Evolutionary conservation across 352 stramenopile genomes (phyloP).

Genomic region (Globisporangium heterothallicum): DNA sequence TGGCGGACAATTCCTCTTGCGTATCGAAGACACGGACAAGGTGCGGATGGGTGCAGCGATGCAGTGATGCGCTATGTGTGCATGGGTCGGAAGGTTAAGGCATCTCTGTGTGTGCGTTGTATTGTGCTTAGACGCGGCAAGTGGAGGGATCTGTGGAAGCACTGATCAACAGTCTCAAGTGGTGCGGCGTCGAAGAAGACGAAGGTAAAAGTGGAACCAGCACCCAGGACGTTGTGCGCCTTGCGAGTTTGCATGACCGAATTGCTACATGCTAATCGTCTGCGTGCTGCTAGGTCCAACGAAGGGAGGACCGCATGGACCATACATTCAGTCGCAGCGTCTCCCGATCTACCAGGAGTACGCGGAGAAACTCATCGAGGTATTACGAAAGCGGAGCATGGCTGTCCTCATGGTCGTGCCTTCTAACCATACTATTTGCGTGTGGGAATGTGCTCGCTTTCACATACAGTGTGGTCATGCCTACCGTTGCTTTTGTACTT

Average conservation of each 20-base stretch:
- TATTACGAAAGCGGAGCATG: too few species aligned
- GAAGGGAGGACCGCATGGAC: constrained; percentile 84
- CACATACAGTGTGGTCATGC: constrained; percentile 77
- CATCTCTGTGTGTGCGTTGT: neutral
- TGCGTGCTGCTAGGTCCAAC: constrained; percentile 88
- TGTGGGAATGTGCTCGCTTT: too few species aligned
- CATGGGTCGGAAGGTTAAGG: neutral
- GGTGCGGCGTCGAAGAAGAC: constrained; percentile 96
- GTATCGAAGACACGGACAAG: constrained; percentile 92
- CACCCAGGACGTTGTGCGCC: too few species aligned
- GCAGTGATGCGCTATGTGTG: neutral
- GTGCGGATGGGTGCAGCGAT: constrained; percentile 14
- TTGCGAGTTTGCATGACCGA: neutral
- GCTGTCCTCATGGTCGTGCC: too few species aligned
- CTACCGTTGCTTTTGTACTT: constrained; percentile 97
- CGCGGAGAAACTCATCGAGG: constrained; percentile 84
- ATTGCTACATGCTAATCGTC: neutral
- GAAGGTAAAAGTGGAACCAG: too few species aligned
- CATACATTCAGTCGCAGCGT: constrained; percentile 97
- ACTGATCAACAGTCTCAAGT: constrained; percentile 86
- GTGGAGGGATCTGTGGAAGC: constrained; percentile 81
- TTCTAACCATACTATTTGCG: too few species aligned
- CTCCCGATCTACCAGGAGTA: constrained; percentile 91
- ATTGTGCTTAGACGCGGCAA: constrained; percentile 53
- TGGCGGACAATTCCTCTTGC: constrained; percentile 84